phyloP scores from a whole-genome alignment of 164 flowering plant genomes.

The Brasenia schreberi region DNA sequence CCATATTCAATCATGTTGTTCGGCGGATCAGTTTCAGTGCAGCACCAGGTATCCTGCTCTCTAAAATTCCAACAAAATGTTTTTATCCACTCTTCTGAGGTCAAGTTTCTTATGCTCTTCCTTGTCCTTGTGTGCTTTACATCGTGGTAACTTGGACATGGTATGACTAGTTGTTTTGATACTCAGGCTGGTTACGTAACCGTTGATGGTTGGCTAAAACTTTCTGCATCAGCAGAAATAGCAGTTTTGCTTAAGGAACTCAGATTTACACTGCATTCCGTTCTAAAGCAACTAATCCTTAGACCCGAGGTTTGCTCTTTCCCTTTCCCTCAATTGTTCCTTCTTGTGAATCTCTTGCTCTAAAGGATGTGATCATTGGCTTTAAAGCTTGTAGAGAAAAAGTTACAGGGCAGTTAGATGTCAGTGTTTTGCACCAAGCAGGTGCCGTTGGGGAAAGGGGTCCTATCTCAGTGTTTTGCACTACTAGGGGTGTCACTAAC shows the following conservation, averaged over 20 bases:
- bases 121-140: not conserved
- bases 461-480: too few relatives aligned
- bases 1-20: conserved; percentile 78
- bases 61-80: not conserved
- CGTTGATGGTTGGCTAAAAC: conserved; percentile 76
- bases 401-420: not conserved
- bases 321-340: not conserved
- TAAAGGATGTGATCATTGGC: not conserved
- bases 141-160: not conserved
- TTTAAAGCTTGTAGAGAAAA: not conserved
- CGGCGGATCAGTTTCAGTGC: conserved; percentile 76
- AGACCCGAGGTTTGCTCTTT: conserved; percentile 54
- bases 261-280: conserved; percentile 52
- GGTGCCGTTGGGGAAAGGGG: too few relatives aligned
- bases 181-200: conserved; percentile 57
- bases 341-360: not conserved
- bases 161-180: not conserved
- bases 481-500: too few relatives aligned
- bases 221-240: conserved; percentile 74
- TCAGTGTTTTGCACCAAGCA: not conserved
- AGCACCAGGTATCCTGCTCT: conserved; percentile 54
- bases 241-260: conserved; percentile 89
- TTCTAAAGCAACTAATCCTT: conserved; percentile 59
- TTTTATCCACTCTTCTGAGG: not conserved
- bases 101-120: not conserved